Percentiles rank a stretch among this genome's conserved stretches.
phyloP scores from a whole-genome alignment of 768 basidiomycete genomes.

The Baorangia bicolor region DNA sequence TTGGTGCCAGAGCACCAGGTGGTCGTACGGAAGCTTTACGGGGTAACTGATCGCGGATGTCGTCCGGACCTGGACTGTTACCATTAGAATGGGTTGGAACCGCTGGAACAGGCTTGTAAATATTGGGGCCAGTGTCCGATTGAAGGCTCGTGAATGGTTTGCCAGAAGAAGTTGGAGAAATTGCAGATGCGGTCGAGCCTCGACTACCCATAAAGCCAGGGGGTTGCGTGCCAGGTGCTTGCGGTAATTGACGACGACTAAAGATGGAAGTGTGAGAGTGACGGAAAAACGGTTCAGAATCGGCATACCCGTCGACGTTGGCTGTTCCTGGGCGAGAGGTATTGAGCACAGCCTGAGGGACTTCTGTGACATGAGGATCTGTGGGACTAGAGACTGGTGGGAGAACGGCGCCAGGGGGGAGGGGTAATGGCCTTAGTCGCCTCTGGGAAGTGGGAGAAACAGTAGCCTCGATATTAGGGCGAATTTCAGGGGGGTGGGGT shows the following conservation, averaged over 20 bases:
- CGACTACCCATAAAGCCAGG: constrained; percentile 13
- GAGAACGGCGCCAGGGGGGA: constrained; percentile 22
- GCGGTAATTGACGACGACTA: constrained; percentile 33
- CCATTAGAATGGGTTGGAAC: constrained; percentile 22
- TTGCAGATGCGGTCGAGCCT: constrained; percentile 22
- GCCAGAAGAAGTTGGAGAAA: constrained; percentile 16
- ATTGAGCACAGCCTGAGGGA: constrained; percentile 5
- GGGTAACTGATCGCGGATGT: constrained; percentile 20
- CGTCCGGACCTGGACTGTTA: constrained; percentile 9
- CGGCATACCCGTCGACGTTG: constrained; percentile 24
- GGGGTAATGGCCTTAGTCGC: constrained; percentile 29
- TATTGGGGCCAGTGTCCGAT: constrained; percentile 20
- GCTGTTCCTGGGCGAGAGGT: constrained; percentile 28
- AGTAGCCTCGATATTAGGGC: constrained; percentile 21
- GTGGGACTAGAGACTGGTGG: constrained; percentile 12
- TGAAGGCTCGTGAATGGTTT: constrained; percentile 15
- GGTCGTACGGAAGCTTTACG: constrained; percentile 28
- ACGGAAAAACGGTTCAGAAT: background rate
- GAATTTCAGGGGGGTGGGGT: constrained; percentile 18
- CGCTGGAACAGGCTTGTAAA: constrained; percentile 34
- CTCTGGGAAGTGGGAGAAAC: constrained; percentile 32
- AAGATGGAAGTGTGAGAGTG: background rate
- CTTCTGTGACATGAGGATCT: constrained; percentile 19
- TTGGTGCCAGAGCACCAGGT: constrained; percentile 28
- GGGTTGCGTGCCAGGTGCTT: constrained; percentile 22